Base-by-base conservation (phyloP, 2,329 filamentous ascomycete species). In the Lachnellula subtilissima region DNA sequence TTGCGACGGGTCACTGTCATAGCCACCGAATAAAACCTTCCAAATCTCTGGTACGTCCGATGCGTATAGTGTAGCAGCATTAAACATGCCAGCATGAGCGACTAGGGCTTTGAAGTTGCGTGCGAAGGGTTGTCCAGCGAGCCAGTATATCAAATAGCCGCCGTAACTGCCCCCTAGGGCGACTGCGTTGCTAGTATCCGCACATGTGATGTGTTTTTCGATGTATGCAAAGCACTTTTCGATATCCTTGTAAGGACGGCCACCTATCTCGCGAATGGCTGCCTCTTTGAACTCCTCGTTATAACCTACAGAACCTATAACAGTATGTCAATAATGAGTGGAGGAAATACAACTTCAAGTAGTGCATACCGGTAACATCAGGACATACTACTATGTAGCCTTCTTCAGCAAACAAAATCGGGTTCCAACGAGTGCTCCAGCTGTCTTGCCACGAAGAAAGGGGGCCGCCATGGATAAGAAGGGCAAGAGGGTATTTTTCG, bases 351-450 rank as follows among this genome's bases (percentile, higher is more conserved):
- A 28, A 7, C 1, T 28, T 28, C 5, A 28, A 28, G 5, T 28
- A 28, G 25, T 28, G 8, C 6, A 28, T 28, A 28, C 25, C 90
- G 0, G 89, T 92, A 5, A 88, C 87, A 69, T 95, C 94, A 5
- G 89, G 87, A 53, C 82, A 78, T 46, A 94, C 82, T 25, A 87
- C 88, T 2, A 94, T 80, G 68, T 92, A 95, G 46, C 90, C 90
- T 72, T 92, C 88, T 70, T 94, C 89, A 5, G 90, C 89, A 66
- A 89, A 93, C 12, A 92, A 80, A 58, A 87, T 88, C 2, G 87
- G 86, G 68, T 94, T 94, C 90, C 90, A 95, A 19, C 89, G 79
- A 3, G 85, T 89, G 70, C 81, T 86, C 89, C 90, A 95, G 32
- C 79, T 76, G 67, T 94, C 86, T 37, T 72, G 74, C 87, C 88